phyloP scores from a whole-genome alignment of 257 asterid genomes.

The Rehmannia glutinosa region DNA sequence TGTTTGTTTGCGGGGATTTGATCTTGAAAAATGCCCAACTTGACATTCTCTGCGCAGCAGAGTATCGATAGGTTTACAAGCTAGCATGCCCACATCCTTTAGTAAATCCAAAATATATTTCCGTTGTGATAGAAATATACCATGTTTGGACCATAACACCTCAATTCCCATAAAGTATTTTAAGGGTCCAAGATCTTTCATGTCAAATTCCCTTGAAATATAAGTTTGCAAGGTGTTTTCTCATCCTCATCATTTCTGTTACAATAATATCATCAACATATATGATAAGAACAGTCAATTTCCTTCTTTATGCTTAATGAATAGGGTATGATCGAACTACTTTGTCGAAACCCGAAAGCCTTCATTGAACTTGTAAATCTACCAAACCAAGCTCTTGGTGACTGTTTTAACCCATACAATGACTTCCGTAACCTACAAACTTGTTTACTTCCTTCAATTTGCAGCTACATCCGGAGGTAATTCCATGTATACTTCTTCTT shows the following conservation, averaged over 20 bases:
- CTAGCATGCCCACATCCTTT: neutral
- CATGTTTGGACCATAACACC: neutral
- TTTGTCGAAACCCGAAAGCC: no score
- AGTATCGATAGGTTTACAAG: neutral
- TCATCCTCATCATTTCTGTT: neutral
- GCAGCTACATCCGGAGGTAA: neutral
- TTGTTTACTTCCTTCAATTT: neutral
- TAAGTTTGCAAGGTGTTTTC: neutral
- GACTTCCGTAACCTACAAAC: neutral
- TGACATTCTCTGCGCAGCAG: neutral
- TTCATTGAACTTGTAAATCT: neutral
- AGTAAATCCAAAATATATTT: neutral
- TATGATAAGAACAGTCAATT: neutral
- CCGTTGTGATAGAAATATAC: neutral
- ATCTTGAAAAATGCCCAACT: neutral
- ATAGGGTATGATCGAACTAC: no score
- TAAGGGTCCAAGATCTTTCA: neutral
- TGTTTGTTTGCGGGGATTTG: neutral
- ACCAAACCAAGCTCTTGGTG: conserved; percentile 11
- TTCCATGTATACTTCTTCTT: neutral
- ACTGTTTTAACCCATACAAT: neutral
- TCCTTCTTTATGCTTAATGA: no score
- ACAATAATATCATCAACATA: conserved; percentile 10
- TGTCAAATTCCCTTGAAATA: neutral
- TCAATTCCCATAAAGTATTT: neutral